phyloP scores from a whole-genome alignment of 495 filamentous ascomycete species.

The Cryomyces antarcticus region DNA sequence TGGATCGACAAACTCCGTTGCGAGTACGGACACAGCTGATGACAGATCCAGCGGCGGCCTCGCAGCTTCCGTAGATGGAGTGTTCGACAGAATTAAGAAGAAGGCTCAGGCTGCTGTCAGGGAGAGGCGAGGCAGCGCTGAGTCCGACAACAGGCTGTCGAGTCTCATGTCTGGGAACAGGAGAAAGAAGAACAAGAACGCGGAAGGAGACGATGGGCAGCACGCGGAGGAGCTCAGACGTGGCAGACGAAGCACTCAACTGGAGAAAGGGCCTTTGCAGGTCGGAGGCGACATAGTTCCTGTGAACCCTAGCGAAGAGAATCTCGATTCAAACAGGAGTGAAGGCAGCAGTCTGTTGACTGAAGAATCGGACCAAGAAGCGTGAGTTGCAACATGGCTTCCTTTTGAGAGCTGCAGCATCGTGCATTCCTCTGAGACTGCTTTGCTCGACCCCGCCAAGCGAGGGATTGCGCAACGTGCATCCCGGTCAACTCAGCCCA shows the following conservation, averaged over 20 bases:
- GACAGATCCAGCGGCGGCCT: background rate
- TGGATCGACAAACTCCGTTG: slow-evolving; percentile 9
- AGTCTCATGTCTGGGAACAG: slow-evolving; percentile 33
- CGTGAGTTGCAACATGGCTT: slow-evolving; percentile 29
- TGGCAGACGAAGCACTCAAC: background rate
- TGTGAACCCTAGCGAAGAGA: slow-evolving; percentile 14
- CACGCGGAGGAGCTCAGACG: slow-evolving; percentile 15
- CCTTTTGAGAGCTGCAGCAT: background rate
- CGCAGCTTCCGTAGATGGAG: slow-evolving; percentile 14
- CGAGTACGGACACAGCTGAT: slow-evolving; percentile 6
- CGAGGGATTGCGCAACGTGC: background rate
- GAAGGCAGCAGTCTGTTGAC: slow-evolving; percentile 38
- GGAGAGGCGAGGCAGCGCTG: slow-evolving; percentile 7
- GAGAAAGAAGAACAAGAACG: slow-evolving; percentile 13
- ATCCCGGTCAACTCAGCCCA: background rate
- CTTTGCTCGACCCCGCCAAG: background rate
- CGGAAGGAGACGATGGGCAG: slow-evolving; percentile 11
- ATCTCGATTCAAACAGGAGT: slow-evolving; percentile 18
- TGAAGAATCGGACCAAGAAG: slow-evolving; percentile 48
- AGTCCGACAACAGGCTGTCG: slow-evolving; percentile 26
- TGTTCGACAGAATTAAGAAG: slow-evolving; percentile 13
- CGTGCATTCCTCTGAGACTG: slow-evolving; percentile 2
- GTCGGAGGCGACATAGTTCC: background rate
- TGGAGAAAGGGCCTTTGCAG: background rate
- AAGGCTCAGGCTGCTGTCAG: slow-evolving; percentile 6